Conservation (phyloP, 2,329 filamentous ascomycete genomes). For the Domatiomyces catenatus region DNA sequence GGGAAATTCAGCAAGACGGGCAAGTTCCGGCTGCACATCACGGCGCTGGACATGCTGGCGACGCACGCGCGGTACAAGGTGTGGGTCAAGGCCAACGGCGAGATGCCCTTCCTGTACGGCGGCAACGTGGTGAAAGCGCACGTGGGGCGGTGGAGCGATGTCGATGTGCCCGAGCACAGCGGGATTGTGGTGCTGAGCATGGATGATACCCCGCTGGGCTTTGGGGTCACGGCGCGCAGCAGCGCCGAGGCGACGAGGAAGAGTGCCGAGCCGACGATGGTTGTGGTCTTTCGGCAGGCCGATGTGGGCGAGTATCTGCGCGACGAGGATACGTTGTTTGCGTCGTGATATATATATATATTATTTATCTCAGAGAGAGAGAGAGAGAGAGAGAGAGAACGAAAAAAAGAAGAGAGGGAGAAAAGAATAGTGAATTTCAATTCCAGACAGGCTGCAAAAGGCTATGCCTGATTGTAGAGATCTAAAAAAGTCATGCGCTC, state of each 20-base stretch:
- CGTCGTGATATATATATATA: too few relatives aligned
- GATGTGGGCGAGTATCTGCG: constrained; percentile 91
- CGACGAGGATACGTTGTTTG: constrained; percentile 55
- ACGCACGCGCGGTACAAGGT: constrained; percentile 91
- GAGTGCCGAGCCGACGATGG: constrained; percentile 60
- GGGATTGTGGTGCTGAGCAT: constrained; percentile 82
- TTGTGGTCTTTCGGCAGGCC: constrained; percentile 78
- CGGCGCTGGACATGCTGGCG: constrained; percentile 73
- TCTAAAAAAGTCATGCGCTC: constrained; percentile 1
- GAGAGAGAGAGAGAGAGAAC: neutral
- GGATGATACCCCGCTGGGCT: constrained; percentile 79
- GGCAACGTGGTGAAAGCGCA: constrained; percentile 75
- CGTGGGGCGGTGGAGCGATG: constrained; percentile 66
- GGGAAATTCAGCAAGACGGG: constrained; percentile 95
- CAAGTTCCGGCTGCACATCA: constrained; percentile 90
- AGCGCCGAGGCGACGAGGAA: constrained; percentile 69
- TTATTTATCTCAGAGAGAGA: too few relatives aligned
- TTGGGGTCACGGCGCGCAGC: constrained; percentile 77
- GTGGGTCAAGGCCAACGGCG: constrained; percentile 90
- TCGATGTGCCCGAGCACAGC: constrained; percentile 78
- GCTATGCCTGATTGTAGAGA: neutral
- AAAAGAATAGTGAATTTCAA: neutral
- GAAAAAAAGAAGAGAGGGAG: neutral
- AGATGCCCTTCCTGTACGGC: constrained; percentile 95
- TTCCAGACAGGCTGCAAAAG: neutral